A percentile compares a stretch with the other conserved stretches of the same genome.
Conservation (phyloP, 2,329 filamentous ascomycete genomes). For the Bipolaris victoriae region DNA sequence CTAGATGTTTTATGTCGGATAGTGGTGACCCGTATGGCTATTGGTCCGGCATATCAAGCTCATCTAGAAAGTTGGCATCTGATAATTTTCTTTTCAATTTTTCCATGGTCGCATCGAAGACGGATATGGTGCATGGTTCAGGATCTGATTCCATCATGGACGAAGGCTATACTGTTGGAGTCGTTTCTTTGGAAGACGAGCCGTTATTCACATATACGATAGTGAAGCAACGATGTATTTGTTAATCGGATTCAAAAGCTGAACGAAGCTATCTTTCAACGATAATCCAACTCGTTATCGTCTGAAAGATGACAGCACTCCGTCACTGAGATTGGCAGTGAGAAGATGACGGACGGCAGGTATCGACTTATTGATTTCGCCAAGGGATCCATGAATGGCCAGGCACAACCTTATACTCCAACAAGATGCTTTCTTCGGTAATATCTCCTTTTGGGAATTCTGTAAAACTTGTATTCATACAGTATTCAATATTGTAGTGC, state of each 20-base stretch:
- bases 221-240: neutral
- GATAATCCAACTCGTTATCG: neutral
- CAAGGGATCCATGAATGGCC: neutral
- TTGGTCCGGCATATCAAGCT: conserved; percentile 52
- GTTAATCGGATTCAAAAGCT: neutral
- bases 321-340: neutral
- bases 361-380: conserved; percentile 1
- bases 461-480: neutral
- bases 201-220: neutral
- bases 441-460: neutral
- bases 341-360: neutral
- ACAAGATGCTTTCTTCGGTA: neutral
- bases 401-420: neutral
- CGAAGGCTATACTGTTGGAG: neutral
- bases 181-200: neutral
- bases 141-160: conserved; percentile 18
- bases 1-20: conserved; percentile 64
- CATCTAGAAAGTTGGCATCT: conserved; percentile 62
- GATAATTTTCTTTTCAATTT: conserved; percentile 63
- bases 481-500: neutral
- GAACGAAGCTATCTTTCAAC: neutral
- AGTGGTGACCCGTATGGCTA: conserved; percentile 68
- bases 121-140: conserved; percentile 35
- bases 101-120: conserved; percentile 55
- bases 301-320: neutral